phyloP scores from a whole-genome alignment of 2,329 filamentous ascomycete genomes.

The Aspergillus sp. region DNA sequence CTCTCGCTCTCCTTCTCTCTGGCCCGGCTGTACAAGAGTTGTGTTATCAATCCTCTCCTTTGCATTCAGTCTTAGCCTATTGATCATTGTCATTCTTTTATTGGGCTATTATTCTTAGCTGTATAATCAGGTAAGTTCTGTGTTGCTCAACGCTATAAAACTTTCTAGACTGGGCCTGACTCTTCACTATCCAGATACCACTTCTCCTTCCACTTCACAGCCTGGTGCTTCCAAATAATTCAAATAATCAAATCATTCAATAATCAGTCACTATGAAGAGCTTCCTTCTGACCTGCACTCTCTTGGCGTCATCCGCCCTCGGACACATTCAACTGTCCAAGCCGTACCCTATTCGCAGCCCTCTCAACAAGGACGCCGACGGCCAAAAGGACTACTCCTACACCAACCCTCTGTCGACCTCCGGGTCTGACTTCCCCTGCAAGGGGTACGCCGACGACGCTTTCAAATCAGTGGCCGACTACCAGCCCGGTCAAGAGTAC shows the following conservation, averaged over 20 bases:
- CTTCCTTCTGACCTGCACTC: conserved; percentile 25
- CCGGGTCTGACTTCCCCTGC: conserved; percentile 71
- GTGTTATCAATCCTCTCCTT: background rate
- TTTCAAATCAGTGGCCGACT: conserved; percentile 59
- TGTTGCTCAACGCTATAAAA: background rate
- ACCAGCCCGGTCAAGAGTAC: conserved; percentile 61
- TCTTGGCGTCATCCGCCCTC: conserved; percentile 34
- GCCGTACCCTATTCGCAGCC: conserved; percentile 55
- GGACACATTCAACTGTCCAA: conserved; percentile 58
- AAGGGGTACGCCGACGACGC: conserved; percentile 62
- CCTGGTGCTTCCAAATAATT: background rate
- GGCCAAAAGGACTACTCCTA: conserved; percentile 68
- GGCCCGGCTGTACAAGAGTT: background rate
- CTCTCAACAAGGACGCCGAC: conserved; percentile 46
- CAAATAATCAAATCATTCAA: background rate
- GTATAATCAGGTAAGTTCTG: background rate
- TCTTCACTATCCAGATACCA: background rate
- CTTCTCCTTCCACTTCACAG: background rate
- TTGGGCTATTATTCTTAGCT: background rate
- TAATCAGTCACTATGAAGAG: conserved; percentile 30
- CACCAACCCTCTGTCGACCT: conserved; percentile 61
- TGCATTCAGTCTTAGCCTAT: background rate
- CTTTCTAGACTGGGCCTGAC: background rate
- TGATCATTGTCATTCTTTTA: conserved; percentile 1
- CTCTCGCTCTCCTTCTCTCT: background rate